A percentile compares a stretch with the other conserved stretches of the same genome.
Evolutionary conservation across 139 green algal species (phyloP).

Genomic region (Tetratostichococcus sp.): DNA sequence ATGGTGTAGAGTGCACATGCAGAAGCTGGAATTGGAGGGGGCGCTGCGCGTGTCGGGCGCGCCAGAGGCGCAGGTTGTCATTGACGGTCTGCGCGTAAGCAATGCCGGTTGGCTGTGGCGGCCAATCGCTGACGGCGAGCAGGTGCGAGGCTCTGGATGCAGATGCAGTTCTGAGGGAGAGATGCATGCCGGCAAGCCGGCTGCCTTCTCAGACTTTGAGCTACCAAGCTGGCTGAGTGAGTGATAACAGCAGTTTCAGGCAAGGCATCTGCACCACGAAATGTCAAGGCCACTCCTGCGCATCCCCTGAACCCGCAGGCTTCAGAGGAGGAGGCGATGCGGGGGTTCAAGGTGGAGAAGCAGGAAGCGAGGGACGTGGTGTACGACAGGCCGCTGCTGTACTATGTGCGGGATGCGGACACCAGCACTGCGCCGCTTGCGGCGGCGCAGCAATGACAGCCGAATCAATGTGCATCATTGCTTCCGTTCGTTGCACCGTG

Average conservation of each 20-base stretch:
- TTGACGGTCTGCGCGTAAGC: slow-evolving; percentile 55
- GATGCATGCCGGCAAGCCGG: no score
- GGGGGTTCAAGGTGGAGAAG: slow-evolving; percentile 52
- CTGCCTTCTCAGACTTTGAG: neutral
- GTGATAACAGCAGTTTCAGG: no score
- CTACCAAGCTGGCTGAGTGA: no score
- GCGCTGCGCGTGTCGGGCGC: slow-evolving; percentile 66
- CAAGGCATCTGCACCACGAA: no score
- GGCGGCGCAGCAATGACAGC: neutral
- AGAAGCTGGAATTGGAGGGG: slow-evolving; percentile 67
- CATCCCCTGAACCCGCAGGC: neutral
- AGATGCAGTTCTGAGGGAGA: no score
- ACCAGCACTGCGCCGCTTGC: neutral
- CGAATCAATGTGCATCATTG: no score
- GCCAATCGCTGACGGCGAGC: slow-evolving; percentile 27
- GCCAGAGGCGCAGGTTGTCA: slow-evolving; percentile 40
- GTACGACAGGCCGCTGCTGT: slow-evolving; percentile 30
- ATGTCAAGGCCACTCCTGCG: no score
- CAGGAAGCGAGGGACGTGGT: slow-evolving; percentile 39
- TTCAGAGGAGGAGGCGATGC: slow-evolving; percentile 3
- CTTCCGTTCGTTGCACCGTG: no score
- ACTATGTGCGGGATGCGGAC: neutral
- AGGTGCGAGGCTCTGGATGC: no score
- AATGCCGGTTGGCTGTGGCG: slow-evolving; percentile 83
- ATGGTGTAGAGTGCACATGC: no score